A percentile compares a stretch with the other conserved stretches of the same genome.
Evolutionary conservation across 257 asterid species (phyloP).

Genomic region (Oldenlandia corymbosa): DNA sequence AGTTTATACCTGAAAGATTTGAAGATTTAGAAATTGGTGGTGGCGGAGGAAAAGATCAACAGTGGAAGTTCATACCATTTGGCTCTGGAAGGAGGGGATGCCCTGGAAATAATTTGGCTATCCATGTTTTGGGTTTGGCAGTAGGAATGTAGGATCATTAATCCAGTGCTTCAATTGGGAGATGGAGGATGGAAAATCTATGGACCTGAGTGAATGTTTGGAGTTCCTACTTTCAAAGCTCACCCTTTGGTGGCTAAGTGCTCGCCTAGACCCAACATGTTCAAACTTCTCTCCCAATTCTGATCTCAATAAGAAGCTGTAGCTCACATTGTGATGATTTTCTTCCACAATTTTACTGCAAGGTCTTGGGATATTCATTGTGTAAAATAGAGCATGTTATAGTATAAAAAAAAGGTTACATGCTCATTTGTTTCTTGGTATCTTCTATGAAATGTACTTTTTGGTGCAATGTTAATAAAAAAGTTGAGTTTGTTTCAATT

Average conservation of each 20-base stretch:
- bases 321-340: no score
- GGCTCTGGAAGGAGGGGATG: conserved; percentile 63
- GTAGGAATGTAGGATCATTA: conserved; percentile 45
- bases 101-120: conserved; percentile 57
- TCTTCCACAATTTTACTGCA: conserved; percentile 2
- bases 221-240: conserved; percentile 27
- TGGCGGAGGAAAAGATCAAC: no score
- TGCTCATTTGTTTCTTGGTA: no score
- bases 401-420: no score
- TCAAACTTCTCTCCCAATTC: conserved; percentile 11
- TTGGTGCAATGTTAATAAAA: no score
- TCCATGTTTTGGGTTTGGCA: conserved; percentile 41
- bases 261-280: conserved; percentile 2
- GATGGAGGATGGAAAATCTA: conserved; percentile 15
- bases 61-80: conserved; percentile 47
- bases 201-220: conserved; percentile 31
- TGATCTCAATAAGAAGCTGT: no score
- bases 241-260: conserved; percentile 27
- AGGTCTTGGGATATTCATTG: no score
- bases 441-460: no score
- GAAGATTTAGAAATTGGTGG: conserved; percentile 43
- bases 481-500: no score
- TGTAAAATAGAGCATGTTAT: no score
- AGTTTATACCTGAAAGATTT: conserved; percentile 76
- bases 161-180: conserved; percentile 69